phyloP scores from a whole-genome alignment of 306 rosid genomes.

The Glycyrrhiza uralensis region DNA sequence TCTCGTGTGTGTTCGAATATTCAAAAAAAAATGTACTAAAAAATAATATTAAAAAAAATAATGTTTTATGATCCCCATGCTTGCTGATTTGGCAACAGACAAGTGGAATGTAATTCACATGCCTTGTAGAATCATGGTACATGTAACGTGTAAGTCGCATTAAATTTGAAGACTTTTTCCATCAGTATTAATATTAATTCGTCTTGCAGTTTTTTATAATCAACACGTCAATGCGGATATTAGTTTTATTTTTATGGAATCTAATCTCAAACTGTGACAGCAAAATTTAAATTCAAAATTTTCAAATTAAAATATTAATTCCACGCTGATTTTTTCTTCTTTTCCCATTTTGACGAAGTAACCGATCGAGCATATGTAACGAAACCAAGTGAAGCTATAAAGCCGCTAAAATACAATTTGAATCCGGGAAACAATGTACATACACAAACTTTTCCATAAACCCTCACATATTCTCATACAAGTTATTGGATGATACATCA shows the following conservation, averaged over 20 bases:
- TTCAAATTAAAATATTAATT: not conserved
- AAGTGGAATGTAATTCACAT: conserved; percentile 26
- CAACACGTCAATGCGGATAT: not conserved
- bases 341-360: not conserved
- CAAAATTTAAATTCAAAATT: not conserved
- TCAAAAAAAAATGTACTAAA: not conserved
- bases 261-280: not conserved
- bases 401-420: not conserved
- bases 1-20: not conserved
- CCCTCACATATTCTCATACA: not conserved
- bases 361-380: not conserved
- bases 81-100: not conserved
- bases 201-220: not conserved
- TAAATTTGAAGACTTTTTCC: not conserved
- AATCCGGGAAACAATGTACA: too few relatives aligned
- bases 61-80: conserved; percentile 2
- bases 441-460: too few relatives aligned
- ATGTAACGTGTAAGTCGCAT: conserved; percentile 6
- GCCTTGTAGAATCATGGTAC: conserved; percentile 18
- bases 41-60: too few relatives aligned
- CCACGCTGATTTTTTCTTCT: not conserved
- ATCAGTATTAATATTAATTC: not conserved
- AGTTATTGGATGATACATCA: not conserved
- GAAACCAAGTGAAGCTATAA: not conserved
- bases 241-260: not conserved